Conservation (phyloP, 108 stramenopile species). For the Hondaea fermentalgiana region DNA sequence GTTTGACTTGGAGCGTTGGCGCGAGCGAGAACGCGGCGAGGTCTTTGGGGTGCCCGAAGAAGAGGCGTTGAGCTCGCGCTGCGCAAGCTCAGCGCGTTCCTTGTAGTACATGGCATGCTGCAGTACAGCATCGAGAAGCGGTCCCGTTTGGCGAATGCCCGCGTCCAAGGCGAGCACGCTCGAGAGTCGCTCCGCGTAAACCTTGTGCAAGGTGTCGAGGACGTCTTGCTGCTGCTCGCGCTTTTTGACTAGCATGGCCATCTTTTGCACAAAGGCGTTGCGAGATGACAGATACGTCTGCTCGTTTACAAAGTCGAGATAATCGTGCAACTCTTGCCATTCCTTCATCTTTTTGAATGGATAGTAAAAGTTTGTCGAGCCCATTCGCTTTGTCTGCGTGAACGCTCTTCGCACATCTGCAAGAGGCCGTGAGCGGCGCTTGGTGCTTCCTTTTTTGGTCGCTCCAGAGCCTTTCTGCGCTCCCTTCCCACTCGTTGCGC, state of each 20-base stretch:
- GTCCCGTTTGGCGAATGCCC: not conserved
- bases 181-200: not conserved
- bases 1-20: not conserved
- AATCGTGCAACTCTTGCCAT: not conserved
- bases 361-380: not conserved
- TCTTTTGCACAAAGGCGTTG: conserved; percentile 1
- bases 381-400: not conserved
- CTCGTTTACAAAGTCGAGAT: not conserved
- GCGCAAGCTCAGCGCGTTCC: not conserved
- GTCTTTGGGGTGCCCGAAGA: not conserved
- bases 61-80: not conserved
- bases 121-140: not conserved
- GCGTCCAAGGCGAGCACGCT: not conserved
- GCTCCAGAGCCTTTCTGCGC: not conserved
- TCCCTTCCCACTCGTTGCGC: too few relatives aligned
- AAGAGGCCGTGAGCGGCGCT: not conserved
- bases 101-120: not conserved
- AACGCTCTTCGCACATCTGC: not conserved
- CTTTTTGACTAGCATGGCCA: not conserved
- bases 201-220: not conserved
- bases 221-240: not conserved
- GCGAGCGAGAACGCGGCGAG: not conserved
- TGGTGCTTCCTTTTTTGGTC: not conserved
- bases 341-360: conserved; percentile 17
- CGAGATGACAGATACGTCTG: not conserved